Evolutionary conservation across 495 filamentous ascomycete species (phyloP).

Genomic region (Xylaria scruposa): DNA sequence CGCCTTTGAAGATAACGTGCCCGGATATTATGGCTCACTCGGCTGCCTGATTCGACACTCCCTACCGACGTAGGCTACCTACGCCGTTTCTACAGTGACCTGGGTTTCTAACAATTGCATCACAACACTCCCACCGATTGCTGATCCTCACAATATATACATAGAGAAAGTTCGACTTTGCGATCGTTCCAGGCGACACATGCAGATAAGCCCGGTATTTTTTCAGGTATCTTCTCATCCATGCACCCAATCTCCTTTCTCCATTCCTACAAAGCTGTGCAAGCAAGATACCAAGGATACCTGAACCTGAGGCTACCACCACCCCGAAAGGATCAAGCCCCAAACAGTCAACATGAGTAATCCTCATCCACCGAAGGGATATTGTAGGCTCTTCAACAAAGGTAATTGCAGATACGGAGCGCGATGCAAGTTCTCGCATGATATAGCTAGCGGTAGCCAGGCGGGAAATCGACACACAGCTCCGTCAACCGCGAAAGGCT

Average conservation of each 20-base stretch:
- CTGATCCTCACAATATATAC: background rate
- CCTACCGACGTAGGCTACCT: background rate
- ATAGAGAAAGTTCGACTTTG: background rate
- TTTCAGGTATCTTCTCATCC: background rate
- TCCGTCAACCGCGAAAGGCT: conserved; percentile 4
- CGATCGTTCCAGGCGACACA: background rate
- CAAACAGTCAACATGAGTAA: conserved; percentile 8
- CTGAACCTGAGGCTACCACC: background rate
- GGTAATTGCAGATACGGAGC: conserved; percentile 32
- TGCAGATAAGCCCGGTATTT: background rate
- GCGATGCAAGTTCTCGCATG: conserved; percentile 35
- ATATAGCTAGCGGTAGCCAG: background rate
- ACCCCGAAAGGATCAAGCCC: background rate
- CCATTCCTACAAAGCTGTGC: background rate
- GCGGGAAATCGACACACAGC: background rate
- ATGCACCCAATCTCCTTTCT: background rate
- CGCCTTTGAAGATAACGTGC: background rate
- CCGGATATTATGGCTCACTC: background rate
- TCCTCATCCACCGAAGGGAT: background rate
- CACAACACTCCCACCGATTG: background rate
- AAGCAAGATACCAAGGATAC: background rate
- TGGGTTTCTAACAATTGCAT: background rate
- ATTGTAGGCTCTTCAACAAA: conserved; percentile 15
- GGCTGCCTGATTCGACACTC: background rate
- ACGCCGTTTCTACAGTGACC: background rate